Base-by-base conservation (phyloP, 805 yeast species). In the Lipomyces lipofer region DNA sequence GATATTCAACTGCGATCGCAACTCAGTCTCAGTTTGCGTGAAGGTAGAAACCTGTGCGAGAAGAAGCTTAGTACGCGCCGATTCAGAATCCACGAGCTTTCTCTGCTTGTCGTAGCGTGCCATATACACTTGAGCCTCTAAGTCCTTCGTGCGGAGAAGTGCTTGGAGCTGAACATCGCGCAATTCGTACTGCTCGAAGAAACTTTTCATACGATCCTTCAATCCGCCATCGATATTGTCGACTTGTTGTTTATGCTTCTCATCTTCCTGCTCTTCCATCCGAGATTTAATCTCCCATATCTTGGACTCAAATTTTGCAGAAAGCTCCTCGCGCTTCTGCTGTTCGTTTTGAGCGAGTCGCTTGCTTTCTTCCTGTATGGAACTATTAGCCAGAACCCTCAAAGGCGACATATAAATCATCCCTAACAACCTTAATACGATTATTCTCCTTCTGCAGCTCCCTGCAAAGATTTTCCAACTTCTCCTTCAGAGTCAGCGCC, bases 61-160 rank as follows among this genome's bases (percentile, higher is more conserved):
- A 8, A 56, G 47, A 21, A 49, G 25, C 27, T 48, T 52, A 4
- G 57, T 32, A 2, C 49, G 47, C 8, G 48, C 52, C 13, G 53
- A 15, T 39, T 51, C 57, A 13, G 54, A 19, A 24, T 52, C 57
- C 21, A 54, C 53, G 6, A 40, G 30, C 32, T 46, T 44, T 22
- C 52, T 38, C 44, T 48, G 57, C 27, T 29, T n/a, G 13, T 56
- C 60, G 27, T 67, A 72, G 15, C 75, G 61, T 3, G 69, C 66
- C 53, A 58, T 55, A 43, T 46, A 55, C 2, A 60, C 49, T 46
- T 58, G 62, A 4, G 44, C 33, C 25, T 61, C 55, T 4, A 61
- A 49, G n/a, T 56, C 63, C 28, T 63, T 56, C 12, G 51, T 29
- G n/a, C 54, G 47, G 29, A 58, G 38, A 7, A 42, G 43, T 24